Base-by-base conservation (phyloP, 306 rosid genomes). In the Cicer yamashitae region DNA sequence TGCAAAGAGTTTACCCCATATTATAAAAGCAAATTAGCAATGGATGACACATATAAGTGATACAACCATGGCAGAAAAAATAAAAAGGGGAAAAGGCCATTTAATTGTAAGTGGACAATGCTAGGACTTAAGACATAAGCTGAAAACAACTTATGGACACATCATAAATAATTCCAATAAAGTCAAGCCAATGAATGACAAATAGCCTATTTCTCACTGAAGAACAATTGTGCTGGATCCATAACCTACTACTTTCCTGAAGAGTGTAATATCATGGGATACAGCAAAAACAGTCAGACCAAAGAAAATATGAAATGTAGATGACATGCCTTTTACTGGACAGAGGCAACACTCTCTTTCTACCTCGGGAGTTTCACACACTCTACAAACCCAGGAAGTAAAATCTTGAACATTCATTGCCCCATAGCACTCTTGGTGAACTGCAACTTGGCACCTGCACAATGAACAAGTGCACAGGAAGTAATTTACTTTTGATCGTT, bases 351-450 rank as follows among this genome's bases (percentile, higher is more conserved):
- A 94, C 47, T 94, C 96, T 78, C 93, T 90, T 71, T 73, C 90
- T 44, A 89, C 80, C 59, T 88, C 84, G 77, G 97, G 96, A 77
- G 91, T 86, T 87, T 94, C 98, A 76, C 98, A 94, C 43, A 86
- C 93, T 84, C 94, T 88, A 71, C 98, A 94, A 85, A 94, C 98
- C 98, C 98, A 94, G 22, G 98, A 94, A 65, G 94, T 87, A 85
- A 94, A 90, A 86, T 94, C 94, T 70, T 85, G 88, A n/a, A 83
- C 88, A 73, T 89, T 81, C 80, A 83, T 94, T 84, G 80, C 93
- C 66, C 98, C 98, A 68, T 91, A 94, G 88, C 98, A 94, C 76
- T 90, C 98, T 86, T 94, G 97, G 87, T 94, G 98, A 65, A 94
- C 97, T 41, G 94, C 97, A 67, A 94, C 86, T 86, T 94, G 97